Conservation (phyloP, 192 early-diverging fungal species). For the Phycomyces blakesleeanus region DNA sequence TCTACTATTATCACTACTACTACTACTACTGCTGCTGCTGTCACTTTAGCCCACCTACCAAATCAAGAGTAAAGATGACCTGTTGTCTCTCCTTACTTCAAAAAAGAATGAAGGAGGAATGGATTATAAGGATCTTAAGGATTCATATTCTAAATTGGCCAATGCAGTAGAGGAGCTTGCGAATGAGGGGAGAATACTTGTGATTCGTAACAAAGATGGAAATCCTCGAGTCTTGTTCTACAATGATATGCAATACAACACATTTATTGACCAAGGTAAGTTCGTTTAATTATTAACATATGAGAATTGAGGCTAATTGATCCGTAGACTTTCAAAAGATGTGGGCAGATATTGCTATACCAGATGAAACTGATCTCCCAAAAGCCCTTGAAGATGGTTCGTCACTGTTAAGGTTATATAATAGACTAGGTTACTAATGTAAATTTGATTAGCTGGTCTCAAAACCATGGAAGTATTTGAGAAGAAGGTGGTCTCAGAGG, state of each 20-base stretch:
- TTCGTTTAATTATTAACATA: not conserved
- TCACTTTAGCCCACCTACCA: conserved; percentile 58
- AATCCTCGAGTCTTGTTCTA: conserved; percentile 63
- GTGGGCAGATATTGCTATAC: conserved; percentile 65
- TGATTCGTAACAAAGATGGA: conserved; percentile 63
- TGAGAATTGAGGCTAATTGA: conserved; percentile 14
- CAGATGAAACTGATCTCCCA: conserved; percentile 69
- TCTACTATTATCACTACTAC: not conserved
- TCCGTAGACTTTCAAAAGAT: conserved; percentile 67
- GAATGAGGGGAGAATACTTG: conserved; percentile 51
- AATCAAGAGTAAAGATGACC: conserved; percentile 67
- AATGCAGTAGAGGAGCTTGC: conserved; percentile 54
- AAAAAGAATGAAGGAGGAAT: conserved; percentile 57
- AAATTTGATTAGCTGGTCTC: conserved; percentile 51
- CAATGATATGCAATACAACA: conserved; percentile 55
- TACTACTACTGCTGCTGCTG: not conserved
- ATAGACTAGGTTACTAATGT: not conserved
- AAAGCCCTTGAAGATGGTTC: conserved; percentile 65
- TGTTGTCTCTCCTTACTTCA: conserved; percentile 56
- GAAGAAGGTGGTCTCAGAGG: conserved; percentile 51
- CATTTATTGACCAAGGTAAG: conserved; percentile 51
- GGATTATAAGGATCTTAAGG: conserved; percentile 71
- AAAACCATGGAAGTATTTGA: conserved; percentile 71
- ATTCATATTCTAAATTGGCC: conserved; percentile 66
- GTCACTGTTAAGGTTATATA: not conserved